Evolutionary conservation across 768 basidiomycete species (phyloP), one percentile per base, ranked within the genome.

Genomic region (Amyloporia xantha): DNA sequence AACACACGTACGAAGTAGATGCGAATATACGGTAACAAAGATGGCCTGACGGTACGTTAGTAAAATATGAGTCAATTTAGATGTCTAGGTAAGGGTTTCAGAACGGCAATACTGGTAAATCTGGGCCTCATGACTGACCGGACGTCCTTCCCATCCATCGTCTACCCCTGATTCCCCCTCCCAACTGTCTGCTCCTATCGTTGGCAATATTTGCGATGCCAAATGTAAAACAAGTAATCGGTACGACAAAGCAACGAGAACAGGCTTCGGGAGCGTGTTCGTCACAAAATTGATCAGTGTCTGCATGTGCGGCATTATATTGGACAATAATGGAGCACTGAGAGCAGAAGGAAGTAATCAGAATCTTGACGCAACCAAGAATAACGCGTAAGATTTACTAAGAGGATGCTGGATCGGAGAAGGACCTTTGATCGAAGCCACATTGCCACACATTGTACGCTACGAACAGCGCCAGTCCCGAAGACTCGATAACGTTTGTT

Each of bases 401-500:
- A 44, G 85, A 82, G 10, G 84, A 84, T 28, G 82, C 79, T 9
- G 83, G 78, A 59, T 86, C 82, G 23, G 79, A 81, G 54, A 83
- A 81, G 0, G 85, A 81, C 47, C 79, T 77, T 55, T 81, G 78
- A 63, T 87, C 85, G 55, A 86, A 84, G 15, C 87, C 87, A 60
- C 89, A 91, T 27, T 92, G 73, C 91, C 91, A 93, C 27, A 93
- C 78, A 54, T 91, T 91, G 65, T 90, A 92, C 5, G 91, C 89
- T 36, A 96, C 78, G 64, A 94, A 91, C 23, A 94, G 72, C 2
- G 90, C 84, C 23, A 97, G 79, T 41, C 88, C 81, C 2, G 87
- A 84, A 2, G 91, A 91, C 65, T 97, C 94, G 48, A 96, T 85
- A 42, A 95, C 86, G 59, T 95, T 95, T 36, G 93, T 95, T 44